A percentile compares a stretch with the other conserved stretches of the same genome.
These are phyloP conservation scores for Coleophoma crateriformis DNA, from an alignment of 2,329 filamentous ascomycete genomes.

Conservation along the genomic window DNA sequence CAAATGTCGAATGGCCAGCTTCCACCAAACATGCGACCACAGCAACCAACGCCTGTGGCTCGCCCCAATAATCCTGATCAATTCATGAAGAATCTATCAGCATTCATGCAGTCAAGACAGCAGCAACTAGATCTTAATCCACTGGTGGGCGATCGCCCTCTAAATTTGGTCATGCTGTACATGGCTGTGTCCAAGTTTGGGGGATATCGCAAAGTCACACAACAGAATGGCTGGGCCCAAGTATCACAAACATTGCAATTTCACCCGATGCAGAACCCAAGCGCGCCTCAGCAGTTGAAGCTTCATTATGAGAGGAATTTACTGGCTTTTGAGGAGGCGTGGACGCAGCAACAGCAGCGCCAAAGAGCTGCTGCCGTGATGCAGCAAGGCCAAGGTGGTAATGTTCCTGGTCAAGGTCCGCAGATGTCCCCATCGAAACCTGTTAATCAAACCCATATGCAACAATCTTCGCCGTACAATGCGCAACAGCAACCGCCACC, in stretches of 20 bases:
- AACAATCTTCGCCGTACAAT: constrained; percentile 48
- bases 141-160: constrained; percentile 63
- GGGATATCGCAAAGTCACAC: constrained; percentile 69
- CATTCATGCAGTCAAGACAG: constrained; percentile 72
- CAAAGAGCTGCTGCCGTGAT: constrained; percentile 25
- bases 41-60: constrained; percentile 38
- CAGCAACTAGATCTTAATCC: constrained; percentile 72
- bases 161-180: constrained; percentile 76
- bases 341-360: constrained; percentile 47
- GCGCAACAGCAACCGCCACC: constrained; percentile 39
- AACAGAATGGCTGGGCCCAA: constrained; percentile 66
- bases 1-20: constrained; percentile 58
- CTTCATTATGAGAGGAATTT: constrained; percentile 73
- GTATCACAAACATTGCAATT: constrained; percentile 63
- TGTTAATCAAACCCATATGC: constrained; percentile 38
- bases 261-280: constrained; percentile 55
- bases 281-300: constrained; percentile 64
- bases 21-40: constrained; percentile 42
- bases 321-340: constrained; percentile 69
- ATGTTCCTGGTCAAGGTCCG: constrained; percentile 28
- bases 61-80: constrained; percentile 51
- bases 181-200: constrained; percentile 69
- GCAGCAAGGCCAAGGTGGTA: constrained; percentile 18
- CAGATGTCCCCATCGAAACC: constrained; percentile 33
- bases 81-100: constrained; percentile 70